Percentiles rank a stretch among this genome's conserved stretches.
Evolutionary conservation across 2,329 filamentous ascomycete genomes (phyloP).

Genomic region (Plenodomus lindquistii): DNA sequence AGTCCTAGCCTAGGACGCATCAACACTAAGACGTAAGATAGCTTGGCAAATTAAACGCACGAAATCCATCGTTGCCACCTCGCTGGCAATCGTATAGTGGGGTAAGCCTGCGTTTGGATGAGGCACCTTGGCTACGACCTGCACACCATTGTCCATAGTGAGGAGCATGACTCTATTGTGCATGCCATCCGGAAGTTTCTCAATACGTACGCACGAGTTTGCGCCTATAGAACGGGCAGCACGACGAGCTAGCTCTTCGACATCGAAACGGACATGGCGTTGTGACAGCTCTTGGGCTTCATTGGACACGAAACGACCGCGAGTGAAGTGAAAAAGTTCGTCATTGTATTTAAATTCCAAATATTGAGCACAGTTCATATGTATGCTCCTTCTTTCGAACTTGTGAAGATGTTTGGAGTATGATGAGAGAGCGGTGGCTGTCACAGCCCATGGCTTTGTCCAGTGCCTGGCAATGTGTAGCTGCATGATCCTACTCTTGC

Average conservation of each 20-base stretch:
- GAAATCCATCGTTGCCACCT: conserved; percentile 46
- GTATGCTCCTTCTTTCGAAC: too few species aligned
- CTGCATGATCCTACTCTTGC: too few species aligned
- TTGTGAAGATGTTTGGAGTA: too few species aligned
- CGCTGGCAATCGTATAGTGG: conserved; percentile 44
- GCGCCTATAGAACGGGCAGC: conserved; percentile 31
- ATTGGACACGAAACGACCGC: conserved; percentile 31
- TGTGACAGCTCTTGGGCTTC: conserved; percentile 25
- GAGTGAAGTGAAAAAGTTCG: conserved; percentile 34
- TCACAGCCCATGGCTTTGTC: too few species aligned
- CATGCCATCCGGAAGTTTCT: conserved; percentile 39
- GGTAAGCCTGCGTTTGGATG: conserved; percentile 42
- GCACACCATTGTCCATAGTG: conserved; percentile 41
- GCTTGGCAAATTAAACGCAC: conserved; percentile 15
- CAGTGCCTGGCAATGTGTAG: too few species aligned
- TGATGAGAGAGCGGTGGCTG: too few species aligned
- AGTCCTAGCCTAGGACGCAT: conserved; percentile 27
- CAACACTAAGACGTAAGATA: background rate
- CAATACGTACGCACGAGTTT: conserved; percentile 26
- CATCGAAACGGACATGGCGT: conserved; percentile 32
- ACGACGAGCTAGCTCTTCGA: conserved; percentile 28
- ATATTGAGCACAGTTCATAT: too few species aligned
- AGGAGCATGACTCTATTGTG: conserved; percentile 43
- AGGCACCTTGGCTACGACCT: conserved; percentile 45
- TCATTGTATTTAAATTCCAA: conserved; percentile 19